A percentile compares a stretch with the other conserved stretches of the same genome.
These are phyloP conservation scores for Annulohypoxylon nitens DNA, from an alignment of 495 filamentous ascomycete genomes.

Conservation along the genomic window DNA sequence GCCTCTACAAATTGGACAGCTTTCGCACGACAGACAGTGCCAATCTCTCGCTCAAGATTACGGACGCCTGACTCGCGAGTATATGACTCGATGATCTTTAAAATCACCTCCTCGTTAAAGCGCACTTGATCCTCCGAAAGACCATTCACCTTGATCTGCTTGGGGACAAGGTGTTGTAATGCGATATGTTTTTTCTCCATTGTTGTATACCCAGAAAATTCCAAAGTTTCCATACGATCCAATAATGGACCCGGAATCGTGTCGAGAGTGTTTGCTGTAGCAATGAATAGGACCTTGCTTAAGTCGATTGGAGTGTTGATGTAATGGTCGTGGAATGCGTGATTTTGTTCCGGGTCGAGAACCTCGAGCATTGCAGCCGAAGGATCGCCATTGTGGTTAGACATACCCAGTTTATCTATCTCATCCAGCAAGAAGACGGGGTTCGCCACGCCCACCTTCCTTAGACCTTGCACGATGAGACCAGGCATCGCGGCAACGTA, in stretches of 20 bases:
- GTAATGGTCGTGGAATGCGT: slow-evolving; percentile 96
- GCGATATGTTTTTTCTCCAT: slow-evolving; percentile 99
- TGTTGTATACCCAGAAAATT: slow-evolving; percentile 93
- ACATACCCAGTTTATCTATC: slow-evolving; percentile 95
- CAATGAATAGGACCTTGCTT: slow-evolving; percentile 97
- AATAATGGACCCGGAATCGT: slow-evolving; percentile 96
- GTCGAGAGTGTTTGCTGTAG: slow-evolving; percentile 96
- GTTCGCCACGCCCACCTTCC: slow-evolving; percentile 96
- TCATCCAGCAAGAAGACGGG: slow-evolving; percentile 98
- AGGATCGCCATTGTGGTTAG: slow-evolving; percentile 95
- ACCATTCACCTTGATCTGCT: slow-evolving; percentile 86
- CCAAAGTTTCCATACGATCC: slow-evolving; percentile 96
- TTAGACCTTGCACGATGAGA: slow-evolving; percentile 91
- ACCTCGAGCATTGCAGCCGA: slow-evolving; percentile 99
- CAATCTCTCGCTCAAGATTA: slow-evolving; percentile 95
- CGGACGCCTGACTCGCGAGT: slow-evolving; percentile 98
- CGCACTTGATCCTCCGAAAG: slow-evolving; percentile 78
- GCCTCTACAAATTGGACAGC: slow-evolving; percentile 95
- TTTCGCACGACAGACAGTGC: slow-evolving; percentile 93
- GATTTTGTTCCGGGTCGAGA: slow-evolving; percentile 97
- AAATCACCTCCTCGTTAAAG: slow-evolving; percentile 84
- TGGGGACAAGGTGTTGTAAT: slow-evolving; percentile 90
- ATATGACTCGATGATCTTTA: slow-evolving; percentile 94
- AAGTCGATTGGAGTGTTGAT: slow-evolving; percentile 96
- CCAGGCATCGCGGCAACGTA: slow-evolving; percentile 99